Percentiles rank a stretch among this genome's conserved stretches.
Evolutionary conservation across 768 basidiomycete genomes (phyloP).

Genomic region (Tephrocybe sp.): DNA sequence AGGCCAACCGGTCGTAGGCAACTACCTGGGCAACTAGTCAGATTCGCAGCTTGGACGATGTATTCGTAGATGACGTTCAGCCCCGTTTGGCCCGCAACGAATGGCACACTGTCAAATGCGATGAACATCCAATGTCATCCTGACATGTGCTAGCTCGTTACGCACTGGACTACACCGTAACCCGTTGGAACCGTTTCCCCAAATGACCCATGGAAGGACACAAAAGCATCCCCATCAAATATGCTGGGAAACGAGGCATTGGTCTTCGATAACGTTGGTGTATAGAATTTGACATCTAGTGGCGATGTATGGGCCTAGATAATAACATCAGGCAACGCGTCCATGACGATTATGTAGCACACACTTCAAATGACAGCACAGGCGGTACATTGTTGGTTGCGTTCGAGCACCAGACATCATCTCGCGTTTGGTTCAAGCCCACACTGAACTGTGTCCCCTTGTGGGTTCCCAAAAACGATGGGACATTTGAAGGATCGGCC

Average conservation of each 20-base stretch:
- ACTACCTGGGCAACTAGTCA: slow-evolving; percentile 35
- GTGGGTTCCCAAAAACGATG: slow-evolving; percentile 28
- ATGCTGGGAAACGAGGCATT: slow-evolving; percentile 24
- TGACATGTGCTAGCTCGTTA: background rate
- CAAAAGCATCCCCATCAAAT: slow-evolving; percentile 35
- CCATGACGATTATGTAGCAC: background rate
- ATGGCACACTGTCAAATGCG: slow-evolving; percentile 22
- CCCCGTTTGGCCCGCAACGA: slow-evolving; percentile 15
- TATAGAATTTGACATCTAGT: slow-evolving; percentile 44
- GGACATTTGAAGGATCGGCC: slow-evolving; percentile 38
- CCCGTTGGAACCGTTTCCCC: slow-evolving; percentile 39
- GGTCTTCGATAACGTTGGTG: slow-evolving; percentile 3
- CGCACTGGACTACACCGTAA: slow-evolving; percentile 41
- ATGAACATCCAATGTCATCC: background rate
- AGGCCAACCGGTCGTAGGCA: slow-evolving; percentile 45
- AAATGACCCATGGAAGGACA: slow-evolving; percentile 47
- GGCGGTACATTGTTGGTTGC: slow-evolving; percentile 35
- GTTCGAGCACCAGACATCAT: slow-evolving; percentile 33
- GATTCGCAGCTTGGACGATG: slow-evolving; percentile 37
- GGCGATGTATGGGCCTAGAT: slow-evolving; percentile 45
- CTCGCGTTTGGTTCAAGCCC: slow-evolving; percentile 27
- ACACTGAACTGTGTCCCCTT: slow-evolving; percentile 40
- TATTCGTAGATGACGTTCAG: slow-evolving; percentile 24
- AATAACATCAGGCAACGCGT: background rate
- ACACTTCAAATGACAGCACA: slow-evolving; percentile 37